These are phyloP conservation scores for Brassica cretica DNA, from an alignment of 345 rosid species.

Conservation along the genomic window DNA sequence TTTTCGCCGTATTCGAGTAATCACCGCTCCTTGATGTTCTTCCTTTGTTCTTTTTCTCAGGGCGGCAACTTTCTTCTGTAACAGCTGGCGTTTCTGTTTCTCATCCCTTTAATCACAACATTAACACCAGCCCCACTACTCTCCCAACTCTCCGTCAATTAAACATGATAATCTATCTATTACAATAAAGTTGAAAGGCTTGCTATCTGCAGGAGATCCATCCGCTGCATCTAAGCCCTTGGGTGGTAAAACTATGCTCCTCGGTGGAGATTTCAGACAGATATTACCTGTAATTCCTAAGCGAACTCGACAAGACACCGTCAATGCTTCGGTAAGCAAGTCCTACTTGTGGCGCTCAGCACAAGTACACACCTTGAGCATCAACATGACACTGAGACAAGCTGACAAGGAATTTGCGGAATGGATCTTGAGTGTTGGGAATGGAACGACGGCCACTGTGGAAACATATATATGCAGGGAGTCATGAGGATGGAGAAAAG, in stretches of 20 bases:
- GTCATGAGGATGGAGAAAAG: too few species aligned
- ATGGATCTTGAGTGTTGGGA: background rate
- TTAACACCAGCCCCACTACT: too few species aligned
- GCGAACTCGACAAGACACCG: background rate
- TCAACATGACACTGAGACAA: background rate
- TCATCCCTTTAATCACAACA: too few species aligned
- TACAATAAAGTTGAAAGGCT: background rate
- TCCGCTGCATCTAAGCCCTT: background rate
- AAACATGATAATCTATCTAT: too few species aligned
- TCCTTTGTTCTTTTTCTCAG: too few species aligned
- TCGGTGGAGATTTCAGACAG: background rate
- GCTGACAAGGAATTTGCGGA: background rate
- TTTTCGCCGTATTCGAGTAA: too few species aligned
- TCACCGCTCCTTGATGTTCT: too few species aligned
- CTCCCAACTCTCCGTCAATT: too few species aligned
- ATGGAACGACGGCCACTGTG: background rate
- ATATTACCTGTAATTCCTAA: background rate
- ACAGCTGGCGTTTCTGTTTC: too few species aligned
- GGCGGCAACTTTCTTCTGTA: too few species aligned
- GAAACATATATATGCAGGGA: too few species aligned
- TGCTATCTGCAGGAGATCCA: background rate
- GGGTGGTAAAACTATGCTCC: background rate
- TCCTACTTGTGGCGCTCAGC: background rate
- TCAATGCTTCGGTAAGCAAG: background rate
- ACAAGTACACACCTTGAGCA: background rate